Evolutionary conservation across 352 stramenopile genomes (phyloP).

Genomic region (Phytopythium boreale): DNA sequence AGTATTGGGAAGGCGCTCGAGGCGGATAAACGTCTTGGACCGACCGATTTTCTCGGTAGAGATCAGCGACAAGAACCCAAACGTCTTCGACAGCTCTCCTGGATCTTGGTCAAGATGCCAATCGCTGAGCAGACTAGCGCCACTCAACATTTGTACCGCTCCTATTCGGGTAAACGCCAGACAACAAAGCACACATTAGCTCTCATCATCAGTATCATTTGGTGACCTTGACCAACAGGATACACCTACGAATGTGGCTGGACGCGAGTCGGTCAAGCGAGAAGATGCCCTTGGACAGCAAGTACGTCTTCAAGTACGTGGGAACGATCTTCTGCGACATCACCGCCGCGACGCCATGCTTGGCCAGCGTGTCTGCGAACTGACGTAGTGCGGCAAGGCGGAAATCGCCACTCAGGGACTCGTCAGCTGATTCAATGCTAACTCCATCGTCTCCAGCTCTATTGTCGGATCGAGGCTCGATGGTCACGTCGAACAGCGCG

Average conservation of each 20-base stretch:
- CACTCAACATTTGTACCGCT: conserved; percentile 46
- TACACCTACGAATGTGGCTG: conserved; percentile 46
- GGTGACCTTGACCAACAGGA: neutral
- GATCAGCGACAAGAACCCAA: conserved; percentile 45
- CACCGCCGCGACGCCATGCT: conserved; percentile 33
- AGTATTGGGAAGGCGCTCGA: conserved; percentile 15
- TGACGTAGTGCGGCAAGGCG: conserved; percentile 26
- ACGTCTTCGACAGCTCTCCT: conserved; percentile 5
- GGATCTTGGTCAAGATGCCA: conserved; percentile 27
- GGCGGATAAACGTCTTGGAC: conserved; percentile 30
- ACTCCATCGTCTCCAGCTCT: conserved; percentile 10
- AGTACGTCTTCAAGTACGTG: conserved; percentile 35
- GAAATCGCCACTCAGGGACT: conserved; percentile 9
- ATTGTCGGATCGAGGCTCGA: conserved; percentile 27
- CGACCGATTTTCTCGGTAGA: conserved; percentile 26
- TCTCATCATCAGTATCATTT: neutral
- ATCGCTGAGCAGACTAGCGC: conserved; percentile 39
- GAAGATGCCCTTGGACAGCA: conserved; percentile 36
- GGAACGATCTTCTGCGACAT: conserved; percentile 61
- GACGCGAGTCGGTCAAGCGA: conserved; percentile 45
- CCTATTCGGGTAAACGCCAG: conserved; percentile 15
- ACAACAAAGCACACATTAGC: neutral
- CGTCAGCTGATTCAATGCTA: conserved; percentile 6
- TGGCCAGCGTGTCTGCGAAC: conserved; percentile 29
- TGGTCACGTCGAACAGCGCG: conserved; percentile 57